Conservation (phyloP, 805 yeast species). For the Grigorovia yakushimaensis region DNA sequence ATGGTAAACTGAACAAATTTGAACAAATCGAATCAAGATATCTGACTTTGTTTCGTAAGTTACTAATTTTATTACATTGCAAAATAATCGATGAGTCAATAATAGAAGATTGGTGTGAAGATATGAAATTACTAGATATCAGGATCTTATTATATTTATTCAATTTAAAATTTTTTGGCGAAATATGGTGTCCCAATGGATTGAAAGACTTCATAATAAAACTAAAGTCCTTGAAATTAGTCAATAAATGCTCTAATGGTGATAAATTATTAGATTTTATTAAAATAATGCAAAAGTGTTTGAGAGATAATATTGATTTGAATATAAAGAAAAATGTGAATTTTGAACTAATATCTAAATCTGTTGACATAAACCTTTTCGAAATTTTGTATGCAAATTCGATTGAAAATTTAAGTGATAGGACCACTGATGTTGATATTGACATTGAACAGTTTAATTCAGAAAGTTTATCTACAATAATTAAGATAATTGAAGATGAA, state of each 20-base stretch:
- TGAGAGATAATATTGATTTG: neutral
- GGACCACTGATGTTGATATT: neutral
- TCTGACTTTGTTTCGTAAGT: constrained; percentile 12
- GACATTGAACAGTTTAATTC: constrained; percentile 12
- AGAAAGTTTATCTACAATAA: constrained; percentile 12
- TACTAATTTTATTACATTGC: constrained; percentile 20
- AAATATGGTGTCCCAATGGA: constrained; percentile 25
- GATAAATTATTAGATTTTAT: constrained; percentile 5
- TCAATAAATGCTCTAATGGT: constrained; percentile 15
- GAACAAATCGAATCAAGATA: constrained; percentile 14
- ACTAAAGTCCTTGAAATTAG: constrained; percentile 19
- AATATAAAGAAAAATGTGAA: constrained; percentile 12
- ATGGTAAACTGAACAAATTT: constrained; percentile 7
- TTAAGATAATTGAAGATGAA: constrained; percentile 6
- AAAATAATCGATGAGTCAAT: constrained; percentile 13
- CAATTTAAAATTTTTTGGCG: constrained; percentile 20
- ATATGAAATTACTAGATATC: constrained; percentile 15
- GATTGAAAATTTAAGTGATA: neutral
- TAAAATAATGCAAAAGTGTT: constrained; percentile 2
- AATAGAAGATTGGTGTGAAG: constrained; percentile 15
- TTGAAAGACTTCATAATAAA: constrained; percentile 14
- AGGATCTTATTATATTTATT: constrained; percentile 21
- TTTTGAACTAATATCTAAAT: too few relatives aligned
- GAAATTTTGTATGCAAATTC: constrained; percentile 1
- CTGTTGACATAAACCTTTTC: constrained; percentile 20